These are phyloP conservation scores for Hordeum marinum DNA, from an alignment of 176 grass and related monocot species.

Conservation along the genomic window DNA sequence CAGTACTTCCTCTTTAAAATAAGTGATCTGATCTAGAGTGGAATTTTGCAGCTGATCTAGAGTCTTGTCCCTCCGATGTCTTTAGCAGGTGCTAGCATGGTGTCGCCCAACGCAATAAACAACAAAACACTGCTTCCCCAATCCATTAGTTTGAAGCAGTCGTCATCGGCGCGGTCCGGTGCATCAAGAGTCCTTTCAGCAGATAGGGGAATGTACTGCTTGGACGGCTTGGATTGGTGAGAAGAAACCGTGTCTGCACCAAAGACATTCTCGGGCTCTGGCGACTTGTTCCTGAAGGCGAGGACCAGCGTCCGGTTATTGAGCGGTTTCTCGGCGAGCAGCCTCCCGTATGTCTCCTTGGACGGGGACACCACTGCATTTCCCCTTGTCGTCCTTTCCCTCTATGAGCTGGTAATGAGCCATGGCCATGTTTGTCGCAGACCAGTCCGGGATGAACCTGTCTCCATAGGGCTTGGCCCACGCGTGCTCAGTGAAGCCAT, in stretches of 20 bases:
- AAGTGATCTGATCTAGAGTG: too few species aligned
- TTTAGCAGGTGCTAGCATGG: too few species aligned
- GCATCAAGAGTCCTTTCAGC: constrained; percentile 39
- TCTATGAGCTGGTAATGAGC: constrained; percentile 59
- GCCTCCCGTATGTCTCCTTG: constrained; percentile 55
- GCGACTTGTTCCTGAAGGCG: too few species aligned
- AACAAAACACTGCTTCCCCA: constrained; percentile 39
- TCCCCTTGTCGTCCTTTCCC: constrained; percentile 51
- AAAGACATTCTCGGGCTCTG: constrained; percentile 31
- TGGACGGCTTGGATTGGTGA: constrained; percentile 39
- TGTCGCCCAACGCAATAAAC: constrained; percentile 35
- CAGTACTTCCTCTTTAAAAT: too few species aligned
- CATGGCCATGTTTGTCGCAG: constrained; percentile 65
- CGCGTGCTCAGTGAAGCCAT: background rate
- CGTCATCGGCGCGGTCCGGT: constrained; percentile 34
- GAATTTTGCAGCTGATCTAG: too few species aligned
- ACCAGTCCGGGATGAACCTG: constrained; percentile 61
- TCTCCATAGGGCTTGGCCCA: constrained; percentile 65
- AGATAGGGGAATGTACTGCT: constrained; percentile 58
- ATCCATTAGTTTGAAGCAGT: constrained; percentile 46
- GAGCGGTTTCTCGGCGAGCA: constrained; percentile 60
- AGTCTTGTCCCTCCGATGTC: too few species aligned
- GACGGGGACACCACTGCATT: constrained; percentile 30
- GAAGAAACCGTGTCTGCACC: constrained; percentile 11
- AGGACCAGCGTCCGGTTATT: constrained; percentile 57